These are phyloP conservation scores for Fusarium nematophilum DNA, from an alignment of 2,329 filamentous ascomycete genomes.

Conservation along the genomic window DNA sequence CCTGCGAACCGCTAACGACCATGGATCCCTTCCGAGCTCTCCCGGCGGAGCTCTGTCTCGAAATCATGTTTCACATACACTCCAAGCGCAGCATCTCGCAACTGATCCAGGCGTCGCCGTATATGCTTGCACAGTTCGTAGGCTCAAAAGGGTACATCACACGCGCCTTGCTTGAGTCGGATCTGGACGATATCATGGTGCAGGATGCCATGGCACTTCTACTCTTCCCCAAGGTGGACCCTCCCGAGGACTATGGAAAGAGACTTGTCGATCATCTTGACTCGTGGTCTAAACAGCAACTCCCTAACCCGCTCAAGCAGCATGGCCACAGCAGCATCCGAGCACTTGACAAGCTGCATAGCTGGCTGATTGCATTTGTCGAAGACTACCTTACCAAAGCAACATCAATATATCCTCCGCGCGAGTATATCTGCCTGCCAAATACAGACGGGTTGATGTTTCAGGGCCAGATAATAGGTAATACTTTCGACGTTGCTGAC, in stretches of 20 bases:
- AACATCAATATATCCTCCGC: constrained; percentile 11
- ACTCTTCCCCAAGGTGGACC: neutral
- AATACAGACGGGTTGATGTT: constrained; percentile 3
- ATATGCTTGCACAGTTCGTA: constrained; percentile 18
- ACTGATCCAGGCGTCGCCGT: constrained; percentile 11
- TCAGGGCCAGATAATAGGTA: neutral
- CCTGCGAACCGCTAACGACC: no score
- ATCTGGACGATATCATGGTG: constrained; percentile 16
- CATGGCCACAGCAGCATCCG: neutral
- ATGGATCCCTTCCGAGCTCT: constrained; percentile 17
- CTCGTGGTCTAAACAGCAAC: constrained; percentile 6
- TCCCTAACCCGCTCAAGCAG: constrained; percentile 12
- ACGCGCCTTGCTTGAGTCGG: neutral
- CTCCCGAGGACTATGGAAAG: neutral
- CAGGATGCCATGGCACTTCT: constrained; percentile 28
- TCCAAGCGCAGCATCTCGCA: constrained; percentile 4
- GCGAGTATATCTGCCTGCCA: constrained; percentile 22
- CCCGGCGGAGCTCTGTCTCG: constrained; percentile 11
- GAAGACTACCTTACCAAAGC: constrained; percentile 35
- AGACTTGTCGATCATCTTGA: neutral
- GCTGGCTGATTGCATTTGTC: constrained; percentile 5
- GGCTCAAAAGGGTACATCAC: constrained; percentile 4
- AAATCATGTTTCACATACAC: neutral
- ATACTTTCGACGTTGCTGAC: neutral
- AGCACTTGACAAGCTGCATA: constrained; percentile 1